Evolutionary conservation across 805 yeast genomes (phyloP).

Genomic region (Lachancea cidri): DNA sequence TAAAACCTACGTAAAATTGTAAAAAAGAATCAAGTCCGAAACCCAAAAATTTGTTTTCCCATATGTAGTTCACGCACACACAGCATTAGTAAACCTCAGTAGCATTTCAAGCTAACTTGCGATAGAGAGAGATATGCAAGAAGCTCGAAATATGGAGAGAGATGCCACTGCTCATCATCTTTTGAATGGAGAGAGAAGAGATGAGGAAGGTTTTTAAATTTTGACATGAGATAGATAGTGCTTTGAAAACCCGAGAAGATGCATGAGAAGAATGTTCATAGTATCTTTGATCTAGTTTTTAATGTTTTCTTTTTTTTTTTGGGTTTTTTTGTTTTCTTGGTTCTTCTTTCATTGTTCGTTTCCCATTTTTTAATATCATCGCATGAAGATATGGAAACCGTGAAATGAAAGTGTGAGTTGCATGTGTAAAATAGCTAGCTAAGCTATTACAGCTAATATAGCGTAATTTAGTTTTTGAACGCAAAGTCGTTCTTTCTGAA

Average conservation of each 20-base stretch:
- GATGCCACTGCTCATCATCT: neutral
- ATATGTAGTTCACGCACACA: conserved; percentile 8
- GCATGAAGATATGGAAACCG: no score
- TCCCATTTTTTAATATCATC: neutral
- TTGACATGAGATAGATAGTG: neutral
- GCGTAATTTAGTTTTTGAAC: conserved; percentile 18
- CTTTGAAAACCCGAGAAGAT: neutral
- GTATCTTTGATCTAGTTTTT: neutral
- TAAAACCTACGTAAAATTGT: neutral
- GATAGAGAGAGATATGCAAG: neutral
- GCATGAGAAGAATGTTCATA: neutral
- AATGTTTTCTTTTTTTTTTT: neutral
- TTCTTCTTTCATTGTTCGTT: neutral
- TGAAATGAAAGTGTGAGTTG: no score
- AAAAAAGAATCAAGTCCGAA: conserved; percentile 7
- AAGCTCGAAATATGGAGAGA: neutral
- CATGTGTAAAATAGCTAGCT: no score
- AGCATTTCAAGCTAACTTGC: neutral
- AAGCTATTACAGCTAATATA: neutral
- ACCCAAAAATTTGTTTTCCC: conserved; percentile 7
- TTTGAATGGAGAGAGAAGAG: neutral
- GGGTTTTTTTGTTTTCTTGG: neutral
- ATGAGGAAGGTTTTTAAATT: neutral
- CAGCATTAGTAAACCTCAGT: conserved; percentile 3
- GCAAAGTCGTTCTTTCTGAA: conserved; percentile 48